Evolutionary conservation across 2,329 filamentous ascomycete species (phyloP), one percentile per base, ranked within the genome.

Genomic region (Fusarium nelsonii): DNA sequence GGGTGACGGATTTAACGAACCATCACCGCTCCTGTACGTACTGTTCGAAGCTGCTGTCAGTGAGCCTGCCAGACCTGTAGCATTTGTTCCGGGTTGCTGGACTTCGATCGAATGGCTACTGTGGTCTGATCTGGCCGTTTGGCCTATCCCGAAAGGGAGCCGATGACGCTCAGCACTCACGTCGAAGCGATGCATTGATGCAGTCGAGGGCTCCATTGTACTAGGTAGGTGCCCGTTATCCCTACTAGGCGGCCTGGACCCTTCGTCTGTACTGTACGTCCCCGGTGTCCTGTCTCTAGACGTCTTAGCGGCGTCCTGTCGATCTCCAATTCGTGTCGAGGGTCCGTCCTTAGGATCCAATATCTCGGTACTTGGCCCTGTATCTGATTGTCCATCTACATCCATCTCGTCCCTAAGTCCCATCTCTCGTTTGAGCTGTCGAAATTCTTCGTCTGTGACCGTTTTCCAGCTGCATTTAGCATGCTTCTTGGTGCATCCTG

Each of bases 401-500:
- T 59, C 65, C 37, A 63, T 58, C 12, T 62, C 63, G 20, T 51
- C 60, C 46, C 70, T 71, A 16, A 65, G 49, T 4, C 74, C 74
- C 65, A 77, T 69, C 23, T 79, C 77, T 20, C 67, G 60, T 39
- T 69, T 75, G n/a, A 80, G 52, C 11, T 63, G 53, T 28, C 74
- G 73, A 30, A 82, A 74, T 63, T 97, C 94, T 4, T 91, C 90
- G 33, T 92, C 88, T 16, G 88, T 89, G n/a, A 96, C 88, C 44
- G 91, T 89, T 70, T 90, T 92, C 93, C 93, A 97, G 15, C 89
- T 90, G 77, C 93, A 97, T 74, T 94, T 94, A 20, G 92, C 92
- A 76, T 97, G 93, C 77, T 97, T 97, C 77, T 92, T 94, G 0
- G 93, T 97, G 78, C 93, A 97, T 23, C 92, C 93, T 78, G 91